Conservation (phyloP, 805 yeast genomes). For the Metschnikowia baotianmanensis region DNA sequence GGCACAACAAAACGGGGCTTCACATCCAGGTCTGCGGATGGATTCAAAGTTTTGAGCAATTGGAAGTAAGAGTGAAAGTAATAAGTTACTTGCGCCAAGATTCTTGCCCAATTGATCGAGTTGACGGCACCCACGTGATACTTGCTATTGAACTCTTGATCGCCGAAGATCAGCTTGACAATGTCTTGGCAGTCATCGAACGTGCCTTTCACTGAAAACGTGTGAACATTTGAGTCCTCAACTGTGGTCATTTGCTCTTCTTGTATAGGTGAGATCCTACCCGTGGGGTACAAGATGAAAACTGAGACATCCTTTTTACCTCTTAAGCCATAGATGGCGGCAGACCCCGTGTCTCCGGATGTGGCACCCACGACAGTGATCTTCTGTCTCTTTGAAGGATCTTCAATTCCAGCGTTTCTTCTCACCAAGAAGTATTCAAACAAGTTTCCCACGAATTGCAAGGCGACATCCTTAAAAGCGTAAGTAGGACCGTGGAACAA, state of each 20-base stretch:
- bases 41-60: conserved; percentile 39
- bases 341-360: conserved; percentile 98
- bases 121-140: conserved; percentile 97
- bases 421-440: conserved; percentile 89
- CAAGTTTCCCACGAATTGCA: conserved; percentile 95
- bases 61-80: conserved; percentile 91
- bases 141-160: conserved; percentile 77
- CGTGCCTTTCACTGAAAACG: conserved; percentile 91
- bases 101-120: conserved; percentile 99
- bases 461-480: conserved; percentile 98
- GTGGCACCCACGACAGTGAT: conserved; percentile 99
- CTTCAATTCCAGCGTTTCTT: conserved; percentile 54
- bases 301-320: conserved; percentile 98
- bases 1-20: conserved; percentile 89
- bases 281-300: conserved; percentile 94
- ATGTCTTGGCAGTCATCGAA: conserved; percentile 98
- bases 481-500: conserved; percentile 99
- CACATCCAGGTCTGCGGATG: conserved; percentile 7
- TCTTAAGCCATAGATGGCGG: conserved; percentile 96
- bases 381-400: conserved; percentile 61
- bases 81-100: conserved; percentile 95
- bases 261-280: conserved; percentile 95
- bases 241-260: conserved; percentile 99
- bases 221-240: conserved; percentile 87
- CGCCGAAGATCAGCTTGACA: conserved; percentile 91